Conservation (phyloP, 148 eudicot genomes). For the Rhododendron ovatum region DNA sequence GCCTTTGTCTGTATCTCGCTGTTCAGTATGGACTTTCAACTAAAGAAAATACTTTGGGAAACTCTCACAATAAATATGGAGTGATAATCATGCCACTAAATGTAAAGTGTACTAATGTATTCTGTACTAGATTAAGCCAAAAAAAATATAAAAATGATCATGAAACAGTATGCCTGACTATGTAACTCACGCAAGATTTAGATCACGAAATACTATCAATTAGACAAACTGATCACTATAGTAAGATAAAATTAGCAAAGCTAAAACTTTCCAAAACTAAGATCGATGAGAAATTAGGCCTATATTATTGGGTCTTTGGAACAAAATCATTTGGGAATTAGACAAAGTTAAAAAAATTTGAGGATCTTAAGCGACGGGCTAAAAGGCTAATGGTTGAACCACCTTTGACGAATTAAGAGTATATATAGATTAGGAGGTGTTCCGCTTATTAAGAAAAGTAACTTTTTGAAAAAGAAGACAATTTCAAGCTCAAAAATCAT, state of each 20-base stretch:
- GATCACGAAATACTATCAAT: neutral
- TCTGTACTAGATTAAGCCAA: neutral
- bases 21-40: neutral
- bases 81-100: neutral
- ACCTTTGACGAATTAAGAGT: too few relatives aligned
- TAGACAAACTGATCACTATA: neutral
- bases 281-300: neutral
- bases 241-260: neutral
- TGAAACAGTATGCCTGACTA: neutral
- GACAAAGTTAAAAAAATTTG: neutral
- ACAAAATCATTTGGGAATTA: neutral
- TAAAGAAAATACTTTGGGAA: too few relatives aligned
- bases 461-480: too few relatives aligned
- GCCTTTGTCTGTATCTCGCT: neutral
- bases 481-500: too few relatives aligned
- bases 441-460: too few relatives aligned
- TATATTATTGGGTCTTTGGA: too few relatives aligned
- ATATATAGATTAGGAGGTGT: too few relatives aligned
- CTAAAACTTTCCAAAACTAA: too few relatives aligned
- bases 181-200: neutral
- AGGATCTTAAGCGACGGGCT: too few relatives aligned
- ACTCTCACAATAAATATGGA: neutral
- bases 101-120: neutral
- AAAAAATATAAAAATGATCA: too few relatives aligned
- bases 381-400: too few relatives aligned